Evolutionary conservation across 2,329 filamentous ascomycete species (phyloP).

Genomic region (Colletotrichum karsti): DNA sequence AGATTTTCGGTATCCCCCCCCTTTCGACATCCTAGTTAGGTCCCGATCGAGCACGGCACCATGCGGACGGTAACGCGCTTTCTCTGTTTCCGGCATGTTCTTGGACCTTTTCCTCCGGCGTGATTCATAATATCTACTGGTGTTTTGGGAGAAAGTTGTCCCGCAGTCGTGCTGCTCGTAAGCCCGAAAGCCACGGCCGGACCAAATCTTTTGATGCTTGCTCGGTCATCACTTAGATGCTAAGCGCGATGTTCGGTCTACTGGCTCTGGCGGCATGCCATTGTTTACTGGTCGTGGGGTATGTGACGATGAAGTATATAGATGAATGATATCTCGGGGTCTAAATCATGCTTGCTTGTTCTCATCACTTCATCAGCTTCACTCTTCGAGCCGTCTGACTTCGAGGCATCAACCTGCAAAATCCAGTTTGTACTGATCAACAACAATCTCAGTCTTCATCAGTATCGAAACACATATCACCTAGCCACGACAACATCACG

Average conservation of each 20-base stretch:
- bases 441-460: neutral
- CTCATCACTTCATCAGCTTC: neutral
- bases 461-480: neutral
- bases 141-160: neutral
- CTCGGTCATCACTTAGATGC: conserved; percentile 20
- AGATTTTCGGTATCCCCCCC: neutral
- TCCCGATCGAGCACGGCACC: neutral
- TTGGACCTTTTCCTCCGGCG: neutral
- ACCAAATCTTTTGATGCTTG: neutral
- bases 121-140: conserved; percentile 19
- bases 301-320: neutral
- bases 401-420: neutral
- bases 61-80: neutral
- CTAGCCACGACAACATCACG: neutral
- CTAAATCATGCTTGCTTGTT: neutral
- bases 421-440: neutral
- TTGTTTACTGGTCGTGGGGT: neutral
- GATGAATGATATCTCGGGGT: neutral
- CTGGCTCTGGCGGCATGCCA: neutral
- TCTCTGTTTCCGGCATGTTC: conserved; percentile 9
- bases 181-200: conserved; percentile 11
- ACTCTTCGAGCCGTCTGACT: neutral
- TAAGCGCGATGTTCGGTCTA: neutral
- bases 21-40: too few relatives aligned
- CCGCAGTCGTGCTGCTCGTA: neutral